Evolutionary conservation across 2,329 filamentous ascomycete genomes (phyloP), one percentile per base, ranked within the genome.

Genomic region (Rhynchosporium secalis): DNA sequence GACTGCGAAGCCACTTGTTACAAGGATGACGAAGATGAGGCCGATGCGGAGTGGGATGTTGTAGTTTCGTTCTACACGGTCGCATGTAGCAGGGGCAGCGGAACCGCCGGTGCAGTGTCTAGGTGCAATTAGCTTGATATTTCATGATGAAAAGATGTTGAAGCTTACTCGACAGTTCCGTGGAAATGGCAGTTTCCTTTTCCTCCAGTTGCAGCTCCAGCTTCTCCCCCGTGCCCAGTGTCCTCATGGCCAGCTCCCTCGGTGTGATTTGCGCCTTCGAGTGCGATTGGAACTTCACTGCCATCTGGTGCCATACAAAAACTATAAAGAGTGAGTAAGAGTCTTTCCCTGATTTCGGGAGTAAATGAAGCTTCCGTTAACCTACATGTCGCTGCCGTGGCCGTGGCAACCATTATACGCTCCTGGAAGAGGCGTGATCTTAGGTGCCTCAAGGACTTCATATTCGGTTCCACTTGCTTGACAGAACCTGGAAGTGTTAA

Each of bases 1-100:
- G 15, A 90, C 88, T 58, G 80, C 78, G 29, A 92, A 79, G 0
- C 81, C 80, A 68, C 88, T 90, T 1, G 89, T 90, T 0, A 78
- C 81, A 1, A 92, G 78, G 51, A 92, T 85, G 40, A 86, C 88
- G 70, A 92, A 92, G 26, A 92, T 76, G 0, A 91, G 81, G 1
- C 89, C 90, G 56, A 92, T 80, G 8, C 90, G 83, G 2, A 92
- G 79, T 1, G 80, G 79, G 26, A 91, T 78, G 68, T 92, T 84
- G 76, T 92, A 92, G 38, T 84, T 77, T 56, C 88, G 76, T 10
- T 75, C 76, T 13, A 72, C 77, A 7, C 81, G 80, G 12, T 83
- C 80, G 66, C 87, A 90, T 69, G 75, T 60, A 46, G 64, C 57
- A 28, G 65, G 38, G 9, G 46, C 49, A 31, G 49, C 63, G 6